Percentiles rank a stretch among this genome's conserved stretches.
These are phyloP conservation scores for Penicillium ochrochloron DNA, from an alignment of 495 filamentous ascomycete species.

Conservation along the genomic window DNA sequence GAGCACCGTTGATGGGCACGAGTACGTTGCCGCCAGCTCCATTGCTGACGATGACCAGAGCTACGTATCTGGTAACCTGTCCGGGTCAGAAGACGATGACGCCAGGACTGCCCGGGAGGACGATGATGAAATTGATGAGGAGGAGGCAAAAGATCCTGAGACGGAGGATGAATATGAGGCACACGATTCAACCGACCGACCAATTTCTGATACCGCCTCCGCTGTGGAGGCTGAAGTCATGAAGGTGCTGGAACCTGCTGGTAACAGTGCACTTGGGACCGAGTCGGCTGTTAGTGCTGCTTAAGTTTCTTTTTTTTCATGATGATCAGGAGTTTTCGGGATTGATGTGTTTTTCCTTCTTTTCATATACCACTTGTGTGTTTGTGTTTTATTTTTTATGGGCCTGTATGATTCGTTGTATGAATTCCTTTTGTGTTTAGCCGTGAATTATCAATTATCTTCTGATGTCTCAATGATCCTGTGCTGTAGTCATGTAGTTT, in stretches of 20 bases:
- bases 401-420: slow-evolving; percentile 33
- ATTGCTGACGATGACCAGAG: slow-evolving; percentile 1
- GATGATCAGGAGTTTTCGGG: slow-evolving; percentile 23
- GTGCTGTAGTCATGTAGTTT: neutral
- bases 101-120: slow-evolving; percentile 26
- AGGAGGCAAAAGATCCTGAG: slow-evolving; percentile 21
- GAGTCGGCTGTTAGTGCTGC: slow-evolving; percentile 42
- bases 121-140: slow-evolving; percentile 21
- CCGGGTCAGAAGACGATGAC: slow-evolving; percentile 23
- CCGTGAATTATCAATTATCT: slow-evolving; percentile 21
- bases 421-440: slow-evolving; percentile 31
- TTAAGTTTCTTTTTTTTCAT: slow-evolving; percentile 21
- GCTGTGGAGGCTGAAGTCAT: slow-evolving; percentile 35
- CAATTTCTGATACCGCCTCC: slow-evolving; percentile 36
- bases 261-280: slow-evolving; percentile 51
- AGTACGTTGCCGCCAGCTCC: neutral
- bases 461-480: slow-evolving; percentile 10
- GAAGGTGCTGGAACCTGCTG: slow-evolving; percentile 40
- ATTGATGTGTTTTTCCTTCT: slow-evolving; percentile 21
- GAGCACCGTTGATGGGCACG: slow-evolving; percentile 23
- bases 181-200: slow-evolving; percentile 20
- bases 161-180: slow-evolving; percentile 21
- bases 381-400: slow-evolving; percentile 9
- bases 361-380: slow-evolving; percentile 38
- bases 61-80: slow-evolving; percentile 9